Percentiles rank a stretch among this genome's conserved stretches.
Conservation (phyloP, 1,284 basidiomycete genomes). For the Ustilago bromivora region DNA sequence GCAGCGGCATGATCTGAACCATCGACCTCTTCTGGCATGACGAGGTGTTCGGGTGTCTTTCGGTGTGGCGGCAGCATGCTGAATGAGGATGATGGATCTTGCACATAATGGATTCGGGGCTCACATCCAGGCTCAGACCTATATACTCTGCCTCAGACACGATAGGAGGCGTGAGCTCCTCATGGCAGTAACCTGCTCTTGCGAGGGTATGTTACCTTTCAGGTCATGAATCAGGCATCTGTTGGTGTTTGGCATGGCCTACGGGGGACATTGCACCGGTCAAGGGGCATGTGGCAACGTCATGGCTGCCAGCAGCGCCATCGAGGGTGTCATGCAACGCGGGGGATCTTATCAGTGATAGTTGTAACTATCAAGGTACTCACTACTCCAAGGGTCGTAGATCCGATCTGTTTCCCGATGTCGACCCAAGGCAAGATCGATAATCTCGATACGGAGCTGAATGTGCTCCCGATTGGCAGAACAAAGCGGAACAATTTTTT, state of each 20-base stretch:
- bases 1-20: background rate
- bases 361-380: slow-evolving; percentile 28
- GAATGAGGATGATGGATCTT: background rate
- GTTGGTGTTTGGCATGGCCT: background rate
- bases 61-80: slow-evolving; percentile 40
- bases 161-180: background rate
- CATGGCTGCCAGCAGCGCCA: background rate
- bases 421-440: too few species aligned
- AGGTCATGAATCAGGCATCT: slow-evolving; percentile 1
- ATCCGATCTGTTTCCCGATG: slow-evolving; percentile 4
- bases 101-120: background rate
- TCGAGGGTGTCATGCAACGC: slow-evolving; percentile 20
- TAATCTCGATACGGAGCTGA: background rate
- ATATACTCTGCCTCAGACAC: background rate
- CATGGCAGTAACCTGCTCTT: background rate
- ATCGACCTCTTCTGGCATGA: slow-evolving; percentile 28
- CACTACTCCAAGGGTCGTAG: slow-evolving; percentile 20
- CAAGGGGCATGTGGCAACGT: background rate
- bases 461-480: background rate
- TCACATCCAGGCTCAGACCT: background rate
- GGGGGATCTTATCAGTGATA: slow-evolving; percentile 35
- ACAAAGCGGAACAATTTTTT: too few species aligned
- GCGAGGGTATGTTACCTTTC: slow-evolving; percentile 17
- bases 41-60: slow-evolving; percentile 26
- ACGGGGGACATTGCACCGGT: background rate